A percentile compares a stretch with the other conserved stretches of the same genome.
These are phyloP conservation scores for Monascus purpureus DNA, from an alignment of 495 filamentous ascomycete species.

Conservation along the genomic window DNA sequence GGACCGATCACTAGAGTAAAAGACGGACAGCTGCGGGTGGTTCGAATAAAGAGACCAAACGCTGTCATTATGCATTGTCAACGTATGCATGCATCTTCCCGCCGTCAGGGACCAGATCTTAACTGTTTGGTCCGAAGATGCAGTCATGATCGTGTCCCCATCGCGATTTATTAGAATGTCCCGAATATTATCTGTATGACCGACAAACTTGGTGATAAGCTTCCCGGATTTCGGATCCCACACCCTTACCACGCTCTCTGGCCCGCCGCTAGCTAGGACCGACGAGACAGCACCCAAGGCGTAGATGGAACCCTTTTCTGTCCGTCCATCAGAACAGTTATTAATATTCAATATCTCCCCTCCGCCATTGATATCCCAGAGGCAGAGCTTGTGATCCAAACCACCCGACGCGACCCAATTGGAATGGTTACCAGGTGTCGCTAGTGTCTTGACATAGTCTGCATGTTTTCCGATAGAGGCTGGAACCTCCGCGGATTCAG, in stretches of 20 bases:
- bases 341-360: constrained; percentile 79
- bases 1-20: constrained; percentile 87
- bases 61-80: constrained; percentile 97
- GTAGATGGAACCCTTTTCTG: constrained; percentile 89
- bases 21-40: constrained; percentile 69
- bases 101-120: constrained; percentile 95
- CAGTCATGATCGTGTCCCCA: constrained; percentile 84
- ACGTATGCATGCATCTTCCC: constrained; percentile 88
- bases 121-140: constrained; percentile 90
- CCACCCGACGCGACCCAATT: constrained; percentile 96
- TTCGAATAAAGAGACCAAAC: constrained; percentile 94
- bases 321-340: constrained; percentile 61
- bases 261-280: constrained; percentile 83
- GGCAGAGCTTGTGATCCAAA: constrained; percentile 75
- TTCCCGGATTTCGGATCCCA: constrained; percentile 90
- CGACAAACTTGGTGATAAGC: constrained; percentile 87
- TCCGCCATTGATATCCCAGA: constrained; percentile 85
- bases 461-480: constrained; percentile 81
- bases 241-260: constrained; percentile 81
- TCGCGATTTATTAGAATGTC: constrained; percentile 79
- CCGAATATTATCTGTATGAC: constrained; percentile 93
- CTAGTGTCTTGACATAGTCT: constrained; percentile 92
- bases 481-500: constrained; percentile 49
- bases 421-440: constrained; percentile 53
- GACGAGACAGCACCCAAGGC: constrained; percentile 61